Percentiles rank a stretch among this genome's conserved stretches.
phyloP scores from a whole-genome alignment of 495 filamentous ascomycete genomes.

The Penicillium paxilli region DNA sequence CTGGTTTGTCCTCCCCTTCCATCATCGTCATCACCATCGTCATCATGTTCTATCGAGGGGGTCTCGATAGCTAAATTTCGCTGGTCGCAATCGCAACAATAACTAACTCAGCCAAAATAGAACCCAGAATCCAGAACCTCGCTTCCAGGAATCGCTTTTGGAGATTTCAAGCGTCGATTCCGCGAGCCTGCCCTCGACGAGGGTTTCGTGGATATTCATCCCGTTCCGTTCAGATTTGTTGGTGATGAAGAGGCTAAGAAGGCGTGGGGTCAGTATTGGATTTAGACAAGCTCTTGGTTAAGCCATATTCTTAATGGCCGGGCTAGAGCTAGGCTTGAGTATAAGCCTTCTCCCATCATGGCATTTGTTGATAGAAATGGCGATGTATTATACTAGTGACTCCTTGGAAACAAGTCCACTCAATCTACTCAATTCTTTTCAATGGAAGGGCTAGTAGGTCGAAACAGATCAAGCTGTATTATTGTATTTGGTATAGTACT shows the following conservation, averaged over 20 bases:
- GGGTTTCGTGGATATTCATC: slow-evolving; percentile 79
- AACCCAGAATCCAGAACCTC: slow-evolving; percentile 79
- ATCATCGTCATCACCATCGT: too few species aligned
- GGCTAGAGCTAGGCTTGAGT: neutral
- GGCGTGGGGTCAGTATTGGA: slow-evolving; percentile 75
- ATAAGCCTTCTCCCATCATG: too few species aligned
- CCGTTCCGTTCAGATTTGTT: slow-evolving; percentile 66
- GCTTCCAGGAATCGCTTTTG: slow-evolving; percentile 80
- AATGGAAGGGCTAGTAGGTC: too few species aligned
- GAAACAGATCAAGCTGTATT: too few species aligned
- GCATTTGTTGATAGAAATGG: too few species aligned
- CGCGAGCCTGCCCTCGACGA: slow-evolving; percentile 70
- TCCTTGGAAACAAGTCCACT: too few species aligned
- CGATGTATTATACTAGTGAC: too few species aligned
- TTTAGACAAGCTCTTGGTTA: slow-evolving; percentile 43
- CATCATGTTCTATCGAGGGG: too few species aligned
- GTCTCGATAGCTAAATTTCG: too few species aligned
- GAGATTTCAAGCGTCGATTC: slow-evolving; percentile 66
- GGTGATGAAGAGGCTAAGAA: slow-evolving; percentile 54
- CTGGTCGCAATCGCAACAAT: neutral
- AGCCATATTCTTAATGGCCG: too few species aligned
- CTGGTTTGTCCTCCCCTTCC: slow-evolving; percentile 27
- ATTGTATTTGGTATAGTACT: too few species aligned
- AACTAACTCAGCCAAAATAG: slow-evolving; percentile 37
- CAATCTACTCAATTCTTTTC: too few species aligned